phyloP scores from a whole-genome alignment of 2,329 filamentous ascomycete genomes.

The Phyllosticta capitalensis region DNA sequence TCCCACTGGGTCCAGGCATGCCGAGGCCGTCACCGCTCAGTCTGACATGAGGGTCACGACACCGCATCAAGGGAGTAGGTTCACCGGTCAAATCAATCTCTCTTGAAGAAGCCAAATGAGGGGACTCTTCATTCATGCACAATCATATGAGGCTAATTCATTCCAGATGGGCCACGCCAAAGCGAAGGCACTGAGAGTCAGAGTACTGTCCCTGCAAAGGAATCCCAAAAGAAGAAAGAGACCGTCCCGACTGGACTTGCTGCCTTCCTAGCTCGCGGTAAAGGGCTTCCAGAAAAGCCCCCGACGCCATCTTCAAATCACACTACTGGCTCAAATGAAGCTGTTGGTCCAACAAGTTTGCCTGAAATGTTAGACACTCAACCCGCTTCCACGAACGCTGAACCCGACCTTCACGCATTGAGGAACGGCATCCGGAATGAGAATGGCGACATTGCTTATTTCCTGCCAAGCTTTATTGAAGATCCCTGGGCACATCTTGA shows the following conservation, averaged over 20 bases:
- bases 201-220: constrained; percentile 1
- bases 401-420: neutral
- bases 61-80: neutral
- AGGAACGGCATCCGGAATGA: constrained; percentile 10
- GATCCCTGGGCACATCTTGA: constrained; percentile 53
- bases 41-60: neutral
- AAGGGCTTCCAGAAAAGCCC: constrained; percentile 3
- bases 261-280: constrained; percentile 21
- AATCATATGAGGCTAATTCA: neutral
- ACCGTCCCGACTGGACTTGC: constrained; percentile 20
- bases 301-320: neutral
- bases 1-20: neutral
- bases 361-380: neutral
- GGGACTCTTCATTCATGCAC: neutral
- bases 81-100: neutral
- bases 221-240: constrained; percentile 15
- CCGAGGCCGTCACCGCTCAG: neutral
- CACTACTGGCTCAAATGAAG: neutral
- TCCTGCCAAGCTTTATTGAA: constrained; percentile 57
- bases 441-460: constrained; percentile 58
- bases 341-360: neutral
- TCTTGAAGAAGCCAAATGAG: neutral
- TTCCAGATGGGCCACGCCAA: neutral
- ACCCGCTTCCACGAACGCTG: neutral
- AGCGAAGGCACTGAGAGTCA: neutral